Conservation (phyloP, 1,284 basidiomycete genomes). For the Fistulinella cinereoalba region DNA sequence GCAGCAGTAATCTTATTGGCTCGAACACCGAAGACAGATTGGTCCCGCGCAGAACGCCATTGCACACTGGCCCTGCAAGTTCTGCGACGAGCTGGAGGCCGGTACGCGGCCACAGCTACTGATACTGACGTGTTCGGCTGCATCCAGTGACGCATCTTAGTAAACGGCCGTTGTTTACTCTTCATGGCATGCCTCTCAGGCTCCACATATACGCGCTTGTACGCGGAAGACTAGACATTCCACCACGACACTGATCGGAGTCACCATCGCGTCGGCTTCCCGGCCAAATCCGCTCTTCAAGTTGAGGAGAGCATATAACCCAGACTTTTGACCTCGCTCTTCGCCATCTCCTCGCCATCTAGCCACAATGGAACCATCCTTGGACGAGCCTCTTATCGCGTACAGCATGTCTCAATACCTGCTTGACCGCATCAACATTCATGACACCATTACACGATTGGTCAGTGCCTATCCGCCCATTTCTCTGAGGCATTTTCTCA, state of each 20-base stretch:
- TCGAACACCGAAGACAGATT: too few species aligned
- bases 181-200: too few species aligned
- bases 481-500: background rate
- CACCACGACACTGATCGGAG: background rate
- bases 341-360: background rate
- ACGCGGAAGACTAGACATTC: background rate
- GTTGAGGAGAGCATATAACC: conserved; percentile 7
- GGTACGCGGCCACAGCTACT: background rate
- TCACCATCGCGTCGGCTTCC: background rate
- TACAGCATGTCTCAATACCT: conserved; percentile 23
- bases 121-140: conserved; percentile 10
- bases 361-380: conserved; percentile 10
- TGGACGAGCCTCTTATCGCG: conserved; percentile 6
- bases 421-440: conserved; percentile 29
- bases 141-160: background rate
- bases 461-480: conserved; percentile 12
- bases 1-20: too few species aligned
- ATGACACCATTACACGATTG: conserved; percentile 27
- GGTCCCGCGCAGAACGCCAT: too few species aligned
- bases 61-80: too few species aligned
- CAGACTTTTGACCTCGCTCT: background rate
- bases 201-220: conserved; percentile 2
- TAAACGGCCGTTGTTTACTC: conserved; percentile 1
- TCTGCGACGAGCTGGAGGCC: too few species aligned
- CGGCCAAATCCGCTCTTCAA: conserved; percentile 10